These are phyloP conservation scores for Postia placenta DNA, from an alignment of 768 basidiomycete genomes.

Conservation along the genomic window DNA sequence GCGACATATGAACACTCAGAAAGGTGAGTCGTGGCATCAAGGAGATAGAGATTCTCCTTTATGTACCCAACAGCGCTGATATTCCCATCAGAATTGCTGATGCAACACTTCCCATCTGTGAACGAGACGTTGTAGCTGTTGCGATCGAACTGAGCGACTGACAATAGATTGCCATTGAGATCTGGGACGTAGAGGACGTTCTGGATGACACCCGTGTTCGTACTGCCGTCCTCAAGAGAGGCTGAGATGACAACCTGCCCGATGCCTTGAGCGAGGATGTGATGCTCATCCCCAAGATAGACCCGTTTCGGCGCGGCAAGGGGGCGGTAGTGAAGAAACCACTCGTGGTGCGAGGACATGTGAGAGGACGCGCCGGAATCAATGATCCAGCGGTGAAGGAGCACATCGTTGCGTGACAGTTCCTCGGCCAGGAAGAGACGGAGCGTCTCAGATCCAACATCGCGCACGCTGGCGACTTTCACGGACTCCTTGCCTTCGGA, in stretches of 20 bases:
- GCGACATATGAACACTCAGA: too few species aligned
- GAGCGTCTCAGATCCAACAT: too few species aligned
- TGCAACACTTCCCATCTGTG: background rate
- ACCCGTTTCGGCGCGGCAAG: slow-evolving; percentile 5
- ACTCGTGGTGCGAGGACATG: slow-evolving; percentile 10
- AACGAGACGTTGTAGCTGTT: slow-evolving; percentile 6
- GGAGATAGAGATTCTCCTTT: slow-evolving; percentile 6
- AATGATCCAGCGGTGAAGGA: too few species aligned
- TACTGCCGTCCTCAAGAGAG: background rate
- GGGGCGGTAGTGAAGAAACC: slow-evolving; percentile 6
- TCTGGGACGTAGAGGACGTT: slow-evolving; percentile 16
- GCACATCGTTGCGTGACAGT: too few species aligned
- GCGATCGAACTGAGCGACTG: slow-evolving; percentile 10
- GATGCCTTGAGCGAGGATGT: slow-evolving; percentile 10
- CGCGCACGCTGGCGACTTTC: too few species aligned
- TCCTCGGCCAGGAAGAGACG: too few species aligned
- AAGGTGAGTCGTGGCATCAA: too few species aligned
- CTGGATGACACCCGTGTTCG: slow-evolving; percentile 1
- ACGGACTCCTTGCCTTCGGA: too few species aligned
- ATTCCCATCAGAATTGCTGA: background rate
- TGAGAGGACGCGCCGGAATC: too few species aligned
- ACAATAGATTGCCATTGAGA: slow-evolving; percentile 17
- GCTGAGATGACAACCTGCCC: slow-evolving; percentile 6
- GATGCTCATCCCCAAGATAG: slow-evolving; percentile 12
- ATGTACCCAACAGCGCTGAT: slow-evolving; percentile 1